phyloP scores from a whole-genome alignment of 306 rosid species.

The Corylus avellana region DNA sequence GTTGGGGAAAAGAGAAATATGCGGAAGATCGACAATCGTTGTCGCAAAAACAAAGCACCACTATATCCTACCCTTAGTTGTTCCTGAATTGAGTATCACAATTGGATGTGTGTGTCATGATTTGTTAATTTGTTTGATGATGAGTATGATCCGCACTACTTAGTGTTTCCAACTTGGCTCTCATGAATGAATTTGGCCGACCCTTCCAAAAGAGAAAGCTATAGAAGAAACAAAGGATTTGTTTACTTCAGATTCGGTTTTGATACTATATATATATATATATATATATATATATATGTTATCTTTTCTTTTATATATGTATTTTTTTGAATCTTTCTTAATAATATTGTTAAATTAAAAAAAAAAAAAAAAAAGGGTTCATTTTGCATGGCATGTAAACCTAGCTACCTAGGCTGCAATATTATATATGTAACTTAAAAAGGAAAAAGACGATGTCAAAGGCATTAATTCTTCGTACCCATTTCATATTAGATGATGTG shows the following conservation, averaged over 20 bases:
- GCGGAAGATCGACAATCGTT: constrained; percentile 4
- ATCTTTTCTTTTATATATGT: neutral
- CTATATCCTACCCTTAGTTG: no score
- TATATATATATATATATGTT: neutral
- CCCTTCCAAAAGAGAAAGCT: no score
- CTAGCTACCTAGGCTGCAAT: neutral
- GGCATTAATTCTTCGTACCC: neutral
- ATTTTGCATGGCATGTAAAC: neutral
- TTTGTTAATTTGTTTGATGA: neutral
- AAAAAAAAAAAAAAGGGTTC: neutral
- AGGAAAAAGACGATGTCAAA: neutral
- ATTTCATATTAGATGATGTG: no score
- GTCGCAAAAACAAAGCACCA: neutral
- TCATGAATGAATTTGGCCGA: neutral
- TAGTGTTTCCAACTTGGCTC: constrained; percentile 9
- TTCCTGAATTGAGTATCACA: no score
- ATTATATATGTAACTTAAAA: neutral
- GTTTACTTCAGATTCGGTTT: neutral
- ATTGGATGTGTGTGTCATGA: constrained; percentile 5
- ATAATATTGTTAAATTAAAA: no score
- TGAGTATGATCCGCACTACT: constrained; percentile 28
- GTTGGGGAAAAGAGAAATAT: neutral
- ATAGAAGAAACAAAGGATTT: neutral
- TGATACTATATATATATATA: neutral
- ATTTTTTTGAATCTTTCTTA: no score